Evolutionary conservation across 2,329 filamentous ascomycete species (phyloP).

Genomic region (Cladosporium velox): DNA sequence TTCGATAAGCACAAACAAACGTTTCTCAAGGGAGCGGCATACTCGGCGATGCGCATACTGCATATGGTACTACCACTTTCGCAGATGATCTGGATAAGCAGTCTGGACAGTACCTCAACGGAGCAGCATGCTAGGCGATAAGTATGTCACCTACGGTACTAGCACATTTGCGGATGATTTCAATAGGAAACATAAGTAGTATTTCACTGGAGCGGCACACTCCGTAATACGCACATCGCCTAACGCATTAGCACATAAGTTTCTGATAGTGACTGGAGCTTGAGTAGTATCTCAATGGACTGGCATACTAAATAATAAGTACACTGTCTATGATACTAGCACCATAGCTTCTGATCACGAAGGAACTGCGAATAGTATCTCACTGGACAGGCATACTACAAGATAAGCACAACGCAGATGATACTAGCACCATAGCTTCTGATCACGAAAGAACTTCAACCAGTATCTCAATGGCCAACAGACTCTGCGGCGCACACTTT

Average conservation of each 20-base stretch:
- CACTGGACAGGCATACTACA: background rate
- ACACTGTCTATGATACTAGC: no score
- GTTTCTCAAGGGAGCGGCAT: background rate
- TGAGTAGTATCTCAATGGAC: background rate
- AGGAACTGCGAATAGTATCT: background rate
- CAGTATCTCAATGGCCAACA: background rate
- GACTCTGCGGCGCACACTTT: background rate
- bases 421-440: no score
- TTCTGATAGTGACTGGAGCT: background rate
- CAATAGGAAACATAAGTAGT: no score
- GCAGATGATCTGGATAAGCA: background rate
- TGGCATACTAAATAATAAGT: background rate
- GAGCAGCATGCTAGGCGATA: background rate
- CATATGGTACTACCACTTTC: background rate
- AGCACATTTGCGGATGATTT: background rate
- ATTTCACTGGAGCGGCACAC: background rate
- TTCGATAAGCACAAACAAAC: no score
- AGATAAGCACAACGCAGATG: no score
- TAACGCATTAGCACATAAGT: background rate
- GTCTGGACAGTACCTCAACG: background rate
- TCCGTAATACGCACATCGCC: background rate
- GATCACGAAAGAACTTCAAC: background rate
- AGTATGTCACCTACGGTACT: background rate
- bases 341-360: no score
- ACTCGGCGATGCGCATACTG: background rate